These are phyloP conservation scores for Trichosporon asahii DNA, from an alignment of 1,284 basidiomycete species.

Conservation along the genomic window DNA sequence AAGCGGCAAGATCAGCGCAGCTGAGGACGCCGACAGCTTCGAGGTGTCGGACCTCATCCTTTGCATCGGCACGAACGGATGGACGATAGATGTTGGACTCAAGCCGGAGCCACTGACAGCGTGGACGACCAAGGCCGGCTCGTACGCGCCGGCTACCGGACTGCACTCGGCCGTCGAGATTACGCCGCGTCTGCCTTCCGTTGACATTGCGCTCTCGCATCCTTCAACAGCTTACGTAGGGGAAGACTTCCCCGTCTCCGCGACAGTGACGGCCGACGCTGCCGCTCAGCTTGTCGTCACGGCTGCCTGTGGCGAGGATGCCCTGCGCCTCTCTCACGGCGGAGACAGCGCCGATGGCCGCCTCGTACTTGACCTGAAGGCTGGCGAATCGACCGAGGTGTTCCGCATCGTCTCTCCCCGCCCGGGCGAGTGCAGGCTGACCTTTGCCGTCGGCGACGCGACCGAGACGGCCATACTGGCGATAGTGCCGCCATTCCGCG, in stretches of 20 bases:
- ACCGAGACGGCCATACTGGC: conserved; percentile 19
- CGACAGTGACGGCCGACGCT: conserved; percentile 49
- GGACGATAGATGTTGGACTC: conserved; percentile 37
- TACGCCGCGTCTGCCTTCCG: conserved; percentile 60
- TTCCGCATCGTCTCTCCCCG: background rate
- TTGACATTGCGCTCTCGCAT: conserved; percentile 61
- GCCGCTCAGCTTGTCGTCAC: conserved; percentile 20
- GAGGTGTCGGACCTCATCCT: conserved; percentile 32
- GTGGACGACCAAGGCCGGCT: conserved; percentile 27
- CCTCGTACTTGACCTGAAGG: conserved; percentile 27
- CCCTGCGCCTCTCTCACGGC: background rate
- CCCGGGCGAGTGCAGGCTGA: background rate
- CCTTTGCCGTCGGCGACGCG: background rate
- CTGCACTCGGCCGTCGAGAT: conserved; percentile 55
- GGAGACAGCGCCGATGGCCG: background rate
- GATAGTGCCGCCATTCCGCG: conserved; percentile 34
- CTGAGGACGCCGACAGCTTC: conserved; percentile 26
- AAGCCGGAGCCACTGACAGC: conserved; percentile 18
- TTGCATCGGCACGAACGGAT: conserved; percentile 31
- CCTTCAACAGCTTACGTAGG: conserved; percentile 67
- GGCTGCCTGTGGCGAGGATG: background rate
- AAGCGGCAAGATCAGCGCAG: conserved; percentile 20
- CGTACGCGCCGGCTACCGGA: conserved; percentile 21
- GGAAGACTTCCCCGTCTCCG: conserved; percentile 67
- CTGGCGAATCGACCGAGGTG: background rate